Percentiles rank a stretch among this genome's conserved stretches.
phyloP scores from a whole-genome alignment of 2,329 filamentous ascomycete genomes.

The Penicillium sp. region DNA sequence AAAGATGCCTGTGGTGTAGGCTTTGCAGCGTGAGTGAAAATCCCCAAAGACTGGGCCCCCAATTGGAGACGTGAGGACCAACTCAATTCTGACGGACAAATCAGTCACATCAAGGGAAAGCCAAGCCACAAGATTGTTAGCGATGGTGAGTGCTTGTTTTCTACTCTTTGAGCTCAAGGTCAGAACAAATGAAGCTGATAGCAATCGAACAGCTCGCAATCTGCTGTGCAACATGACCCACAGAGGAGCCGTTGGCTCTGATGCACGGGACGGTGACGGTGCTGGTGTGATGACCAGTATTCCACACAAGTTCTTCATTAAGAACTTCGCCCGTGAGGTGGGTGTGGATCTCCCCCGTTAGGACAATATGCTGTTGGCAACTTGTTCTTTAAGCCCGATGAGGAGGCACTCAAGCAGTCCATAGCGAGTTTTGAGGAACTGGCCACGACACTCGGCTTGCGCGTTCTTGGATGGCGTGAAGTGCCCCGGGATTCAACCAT shows the following conservation, averaged over 20 bases:
- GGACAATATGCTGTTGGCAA: slow-evolving; percentile 98
- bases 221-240: slow-evolving; percentile 99
- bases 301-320: slow-evolving; percentile 96
- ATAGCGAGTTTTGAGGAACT: slow-evolving; percentile 92
- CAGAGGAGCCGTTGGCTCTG: slow-evolving; percentile 94
- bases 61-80: slow-evolving; percentile 3
- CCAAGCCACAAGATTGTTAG: slow-evolving; percentile 97
- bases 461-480: slow-evolving; percentile 93
- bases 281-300: slow-evolving; percentile 99
- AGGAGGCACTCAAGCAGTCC: slow-evolving; percentile 84
- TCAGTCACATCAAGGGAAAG: slow-evolving; percentile 93
- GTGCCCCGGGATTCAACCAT: slow-evolving; percentile 91
- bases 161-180: not conserved
- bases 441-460: slow-evolving; percentile 80
- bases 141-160: slow-evolving; percentile 69
- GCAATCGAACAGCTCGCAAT: slow-evolving; percentile 66
- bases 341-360: slow-evolving; percentile 77
- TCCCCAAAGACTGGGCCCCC: not conserved
- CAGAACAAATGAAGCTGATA: slow-evolving; percentile 1
- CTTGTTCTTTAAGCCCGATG: slow-evolving; percentile 96
- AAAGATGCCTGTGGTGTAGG: slow-evolving; percentile 99
- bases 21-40: slow-evolving; percentile 79
- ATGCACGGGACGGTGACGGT: slow-evolving; percentile 96
- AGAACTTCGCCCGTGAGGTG: slow-evolving; percentile 93
- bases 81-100: slow-evolving; percentile 11